These are phyloP conservation scores for Juncus effusus DNA, from an alignment of 176 grass and related monocot species.

Conservation along the genomic window DNA sequence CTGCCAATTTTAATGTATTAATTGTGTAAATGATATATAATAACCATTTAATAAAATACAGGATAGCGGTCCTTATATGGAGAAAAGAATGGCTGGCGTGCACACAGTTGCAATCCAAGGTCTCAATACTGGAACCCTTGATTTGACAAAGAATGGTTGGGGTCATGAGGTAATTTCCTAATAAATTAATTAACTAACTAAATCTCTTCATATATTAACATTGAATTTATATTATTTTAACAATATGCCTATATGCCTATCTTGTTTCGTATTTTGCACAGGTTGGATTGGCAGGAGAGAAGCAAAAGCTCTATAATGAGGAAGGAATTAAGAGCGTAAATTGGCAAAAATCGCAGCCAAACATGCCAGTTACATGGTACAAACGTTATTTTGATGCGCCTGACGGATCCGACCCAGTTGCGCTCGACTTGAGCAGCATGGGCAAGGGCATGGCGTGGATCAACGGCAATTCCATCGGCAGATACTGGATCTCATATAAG, in stretches of 20 bases:
- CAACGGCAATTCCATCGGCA: conserved; percentile 53
- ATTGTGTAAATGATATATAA: background rate
- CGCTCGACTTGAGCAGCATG: conserved; percentile 76
- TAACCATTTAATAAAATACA: conserved; percentile 5
- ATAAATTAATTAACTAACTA: conserved; percentile 9
- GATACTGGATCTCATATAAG: conserved; percentile 59
- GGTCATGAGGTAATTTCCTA: conserved; percentile 53
- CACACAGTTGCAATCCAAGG: conserved; percentile 54
- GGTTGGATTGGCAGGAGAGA: conserved; percentile 62
- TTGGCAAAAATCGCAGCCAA: conserved; percentile 34
- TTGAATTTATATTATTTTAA: background rate
- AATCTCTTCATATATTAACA: background rate
- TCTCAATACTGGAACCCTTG: conserved; percentile 88
- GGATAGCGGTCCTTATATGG: conserved; percentile 75
- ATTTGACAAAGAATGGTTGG: conserved; percentile 63
- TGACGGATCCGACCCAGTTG: conserved; percentile 51
- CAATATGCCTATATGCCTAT: conserved; percentile 2
- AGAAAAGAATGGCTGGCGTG: conserved; percentile 42
- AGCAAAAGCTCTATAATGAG: conserved; percentile 51
- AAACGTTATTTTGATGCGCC: conserved; percentile 85
- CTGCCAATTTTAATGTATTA: background rate
- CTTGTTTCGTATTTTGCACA: conserved; percentile 24
- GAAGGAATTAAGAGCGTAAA: conserved; percentile 31
- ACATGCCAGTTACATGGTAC: conserved; percentile 60
- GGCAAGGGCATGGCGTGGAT: conserved; percentile 64